Percentiles rank a stretch among this genome's conserved stretches.
Conservation (phyloP, 116 monocot genomes). For the Thalassia testudinum region DNA sequence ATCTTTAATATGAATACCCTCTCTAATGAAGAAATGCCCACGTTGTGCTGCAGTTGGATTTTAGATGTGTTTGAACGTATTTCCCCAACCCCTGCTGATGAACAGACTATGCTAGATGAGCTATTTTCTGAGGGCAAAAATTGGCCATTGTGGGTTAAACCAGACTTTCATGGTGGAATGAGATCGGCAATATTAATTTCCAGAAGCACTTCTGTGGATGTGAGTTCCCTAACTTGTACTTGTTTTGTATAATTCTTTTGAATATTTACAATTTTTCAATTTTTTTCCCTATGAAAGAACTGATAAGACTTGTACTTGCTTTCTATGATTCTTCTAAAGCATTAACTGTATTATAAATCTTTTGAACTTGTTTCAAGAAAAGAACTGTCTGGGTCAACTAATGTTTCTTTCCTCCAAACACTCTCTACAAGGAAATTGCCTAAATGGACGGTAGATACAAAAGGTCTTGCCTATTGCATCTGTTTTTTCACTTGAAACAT, state of each 20-base stretch:
- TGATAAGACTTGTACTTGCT: too few species aligned
- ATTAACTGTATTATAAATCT: too few species aligned
- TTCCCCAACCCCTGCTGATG: slow-evolving; percentile 22
- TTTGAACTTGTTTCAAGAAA: too few species aligned
- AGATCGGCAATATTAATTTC: slow-evolving; percentile 7
- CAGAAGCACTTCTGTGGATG: neutral
- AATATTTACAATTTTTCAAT: neutral
- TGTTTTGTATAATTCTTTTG: neutral
- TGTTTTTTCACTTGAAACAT: too few species aligned
- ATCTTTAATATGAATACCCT: slow-evolving; percentile 30
- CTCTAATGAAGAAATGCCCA: slow-evolving; percentile 14
- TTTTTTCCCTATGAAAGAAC: too few species aligned
- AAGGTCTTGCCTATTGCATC: too few species aligned
- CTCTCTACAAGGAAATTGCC: too few species aligned
- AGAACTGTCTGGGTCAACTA: too few species aligned
- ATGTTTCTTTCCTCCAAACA: too few species aligned
- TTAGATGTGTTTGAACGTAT: slow-evolving; percentile 28
- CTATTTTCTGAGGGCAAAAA: slow-evolving; percentile 41
- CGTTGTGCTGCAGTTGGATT: slow-evolving; percentile 60
- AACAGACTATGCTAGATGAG: slow-evolving; percentile 52
- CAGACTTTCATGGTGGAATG: slow-evolving; percentile 12
- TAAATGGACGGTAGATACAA: too few species aligned
- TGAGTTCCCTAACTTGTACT: too few species aligned
- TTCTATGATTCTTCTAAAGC: too few species aligned
- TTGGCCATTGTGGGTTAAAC: slow-evolving; percentile 73